A percentile compares a stretch with the other conserved stretches of the same genome.
Evolutionary conservation across 352 stramenopile species (phyloP).

Genomic region (Pythium dissotocum): DNA sequence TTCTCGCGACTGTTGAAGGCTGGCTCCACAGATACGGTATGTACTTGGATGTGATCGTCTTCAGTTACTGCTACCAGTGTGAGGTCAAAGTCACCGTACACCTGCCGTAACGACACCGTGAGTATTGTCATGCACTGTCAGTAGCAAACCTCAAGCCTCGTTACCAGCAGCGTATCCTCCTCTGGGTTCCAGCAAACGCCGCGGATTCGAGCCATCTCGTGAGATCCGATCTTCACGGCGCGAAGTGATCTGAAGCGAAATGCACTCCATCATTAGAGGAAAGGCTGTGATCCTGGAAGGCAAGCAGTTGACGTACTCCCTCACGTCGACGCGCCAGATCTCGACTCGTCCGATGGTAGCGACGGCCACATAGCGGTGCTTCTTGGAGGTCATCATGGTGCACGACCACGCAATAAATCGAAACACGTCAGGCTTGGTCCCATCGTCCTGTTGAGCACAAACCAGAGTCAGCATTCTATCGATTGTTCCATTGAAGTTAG

Average conservation of each 20-base stretch:
- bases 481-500: neutral
- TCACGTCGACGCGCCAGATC: conserved; percentile 11
- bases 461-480: neutral
- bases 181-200: conserved; percentile 41
- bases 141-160: neutral
- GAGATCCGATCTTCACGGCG: conserved; percentile 7
- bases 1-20: conserved; percentile 10
- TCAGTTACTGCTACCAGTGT: conserved; percentile 28
- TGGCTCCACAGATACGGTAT: neutral
- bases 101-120: neutral
- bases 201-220: conserved; percentile 24
- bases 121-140: neutral
- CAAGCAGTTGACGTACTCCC: conserved; percentile 6
- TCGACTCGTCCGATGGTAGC: conserved; percentile 16
- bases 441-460: neutral
- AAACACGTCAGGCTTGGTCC: conserved; percentile 11
- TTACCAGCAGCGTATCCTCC: conserved; percentile 37
- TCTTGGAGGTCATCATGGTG: neutral
- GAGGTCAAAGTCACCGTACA: conserved; percentile 24
- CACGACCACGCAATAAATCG: conserved; percentile 19
- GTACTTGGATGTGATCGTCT: neutral
- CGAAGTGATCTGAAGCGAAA: conserved; percentile 5
- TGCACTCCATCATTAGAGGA: neutral
- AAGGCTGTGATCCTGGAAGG: neutral
- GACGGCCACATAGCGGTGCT: conserved; percentile 9